Evolutionary conservation across 495 filamentous ascomycete genomes (phyloP).

Genomic region (Penicillium alfredii): DNA sequence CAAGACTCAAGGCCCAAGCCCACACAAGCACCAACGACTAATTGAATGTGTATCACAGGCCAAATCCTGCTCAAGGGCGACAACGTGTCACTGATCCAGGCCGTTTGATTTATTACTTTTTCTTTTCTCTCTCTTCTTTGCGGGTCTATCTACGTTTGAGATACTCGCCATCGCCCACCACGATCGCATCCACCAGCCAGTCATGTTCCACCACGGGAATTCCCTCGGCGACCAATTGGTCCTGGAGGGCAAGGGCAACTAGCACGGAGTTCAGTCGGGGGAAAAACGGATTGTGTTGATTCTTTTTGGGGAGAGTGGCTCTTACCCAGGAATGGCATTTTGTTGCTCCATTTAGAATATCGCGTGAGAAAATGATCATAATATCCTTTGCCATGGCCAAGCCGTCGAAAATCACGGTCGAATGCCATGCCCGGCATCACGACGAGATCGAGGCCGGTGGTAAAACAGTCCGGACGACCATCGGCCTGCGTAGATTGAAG

Average conservation of each 20-base stretch:
- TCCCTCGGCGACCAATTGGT: constrained; percentile 68
- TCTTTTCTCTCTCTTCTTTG: constrained; percentile 18
- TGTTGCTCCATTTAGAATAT: constrained; percentile 48
- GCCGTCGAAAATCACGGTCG: constrained; percentile 63
- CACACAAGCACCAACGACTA: no score
- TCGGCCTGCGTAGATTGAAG: constrained; percentile 56
- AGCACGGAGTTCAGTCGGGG: constrained; percentile 22
- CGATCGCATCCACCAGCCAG: constrained; percentile 60
- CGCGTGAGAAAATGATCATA: constrained; percentile 88
- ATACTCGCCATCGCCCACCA: constrained; percentile 52
- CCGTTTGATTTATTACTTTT: constrained; percentile 36
- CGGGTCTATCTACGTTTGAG: constrained; percentile 28
- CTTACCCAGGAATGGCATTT: constrained; percentile 63
- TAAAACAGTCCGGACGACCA: constrained; percentile 62
- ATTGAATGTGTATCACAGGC: no score
- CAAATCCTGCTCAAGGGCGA: constrained; percentile 97
- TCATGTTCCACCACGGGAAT: constrained; percentile 65
- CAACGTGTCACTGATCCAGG: constrained; percentile 93
- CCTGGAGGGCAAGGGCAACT: constrained; percentile 83
- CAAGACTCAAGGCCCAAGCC: no score
- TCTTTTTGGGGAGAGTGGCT: constrained; percentile 12
- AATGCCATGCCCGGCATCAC: constrained; percentile 95
- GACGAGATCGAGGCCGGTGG: constrained; percentile 70
- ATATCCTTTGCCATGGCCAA: constrained; percentile 95
- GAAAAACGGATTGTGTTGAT: constrained; percentile 11